Evolutionary conservation across 257 asterid genomes (phyloP).

Genomic region (Marsdenia floribunda): DNA sequence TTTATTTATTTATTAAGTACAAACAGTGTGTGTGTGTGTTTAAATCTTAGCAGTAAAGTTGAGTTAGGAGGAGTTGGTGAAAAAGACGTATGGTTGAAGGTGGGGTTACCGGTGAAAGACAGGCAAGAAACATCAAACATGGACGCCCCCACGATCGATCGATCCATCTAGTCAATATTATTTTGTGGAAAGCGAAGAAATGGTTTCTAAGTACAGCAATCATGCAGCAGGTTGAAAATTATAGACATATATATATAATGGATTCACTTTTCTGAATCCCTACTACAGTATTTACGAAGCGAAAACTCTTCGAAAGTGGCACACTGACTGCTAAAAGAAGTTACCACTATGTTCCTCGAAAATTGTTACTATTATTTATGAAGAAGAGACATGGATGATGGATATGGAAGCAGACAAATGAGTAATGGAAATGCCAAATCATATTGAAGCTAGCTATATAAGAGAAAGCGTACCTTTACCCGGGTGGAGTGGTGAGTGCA

Average conservation of each 20-base stretch:
- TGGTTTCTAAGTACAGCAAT: background rate
- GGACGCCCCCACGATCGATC: background rate
- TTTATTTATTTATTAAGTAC: no score
- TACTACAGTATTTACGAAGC: background rate
- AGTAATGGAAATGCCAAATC: no score
- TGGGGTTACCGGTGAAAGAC: background rate
- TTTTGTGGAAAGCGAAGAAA: background rate
- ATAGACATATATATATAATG: background rate
- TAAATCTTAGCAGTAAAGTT: no score
- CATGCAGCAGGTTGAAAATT: background rate
- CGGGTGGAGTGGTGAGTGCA: background rate
- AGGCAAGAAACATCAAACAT: background rate
- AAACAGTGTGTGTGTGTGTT: no score
- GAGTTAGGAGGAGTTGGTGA: background rate
- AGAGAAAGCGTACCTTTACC: conserved; percentile 2
- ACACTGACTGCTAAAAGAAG: background rate
- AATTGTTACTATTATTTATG: no score
- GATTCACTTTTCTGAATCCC: background rate
- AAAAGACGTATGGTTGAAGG: background rate
- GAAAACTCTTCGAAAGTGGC: background rate
- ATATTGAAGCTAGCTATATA: no score
- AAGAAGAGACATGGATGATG: no score
- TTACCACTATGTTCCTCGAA: background rate
- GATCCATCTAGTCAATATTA: background rate
- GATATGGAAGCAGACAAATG: no score